These are phyloP conservation scores for Lachnellula arida DNA, from an alignment of 2,329 filamentous ascomycete species.

Conservation along the genomic window DNA sequence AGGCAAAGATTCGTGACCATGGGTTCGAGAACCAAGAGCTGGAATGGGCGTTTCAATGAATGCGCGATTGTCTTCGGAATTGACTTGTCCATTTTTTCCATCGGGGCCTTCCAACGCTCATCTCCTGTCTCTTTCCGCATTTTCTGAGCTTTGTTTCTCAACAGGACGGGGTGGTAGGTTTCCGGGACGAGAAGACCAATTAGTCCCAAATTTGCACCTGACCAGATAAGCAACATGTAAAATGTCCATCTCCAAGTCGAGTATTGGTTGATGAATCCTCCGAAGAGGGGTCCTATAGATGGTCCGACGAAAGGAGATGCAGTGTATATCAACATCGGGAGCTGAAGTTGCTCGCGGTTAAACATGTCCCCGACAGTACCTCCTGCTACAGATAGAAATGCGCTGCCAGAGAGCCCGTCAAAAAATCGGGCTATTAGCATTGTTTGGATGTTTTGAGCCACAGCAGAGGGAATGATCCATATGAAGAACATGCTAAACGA, in stretches of 20 bases:
- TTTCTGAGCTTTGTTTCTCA: slow-evolving; percentile 65
- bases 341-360: slow-evolving; percentile 60
- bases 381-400: slow-evolving; percentile 70
- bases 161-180: slow-evolving; percentile 74
- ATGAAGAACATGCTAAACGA: slow-evolving; percentile 72
- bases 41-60: slow-evolving; percentile 59
- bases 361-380: slow-evolving; percentile 84
- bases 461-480: slow-evolving; percentile 76
- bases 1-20: slow-evolving; percentile 82
- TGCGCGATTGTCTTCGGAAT: slow-evolving; percentile 55
- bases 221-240: slow-evolving; percentile 81
- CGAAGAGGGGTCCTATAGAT: slow-evolving; percentile 55
- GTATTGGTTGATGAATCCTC: slow-evolving; percentile 79
- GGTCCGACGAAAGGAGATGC: slow-evolving; percentile 61
- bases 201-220: slow-evolving; percentile 55
- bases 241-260: slow-evolving; percentile 77
- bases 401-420: slow-evolving; percentile 64
- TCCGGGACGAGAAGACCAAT: slow-evolving; percentile 76
- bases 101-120: slow-evolving; percentile 67
- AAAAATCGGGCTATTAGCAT: slow-evolving; percentile 77
- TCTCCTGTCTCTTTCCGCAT: slow-evolving; percentile 75
- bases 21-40: slow-evolving; percentile 74
- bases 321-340: slow-evolving; percentile 80
- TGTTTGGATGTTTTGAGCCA: slow-evolving; percentile 76
- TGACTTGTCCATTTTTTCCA: slow-evolving; percentile 67